phyloP scores from a whole-genome alignment of 495 filamentous ascomycete species.

The Corynascus novoguineensis region DNA sequence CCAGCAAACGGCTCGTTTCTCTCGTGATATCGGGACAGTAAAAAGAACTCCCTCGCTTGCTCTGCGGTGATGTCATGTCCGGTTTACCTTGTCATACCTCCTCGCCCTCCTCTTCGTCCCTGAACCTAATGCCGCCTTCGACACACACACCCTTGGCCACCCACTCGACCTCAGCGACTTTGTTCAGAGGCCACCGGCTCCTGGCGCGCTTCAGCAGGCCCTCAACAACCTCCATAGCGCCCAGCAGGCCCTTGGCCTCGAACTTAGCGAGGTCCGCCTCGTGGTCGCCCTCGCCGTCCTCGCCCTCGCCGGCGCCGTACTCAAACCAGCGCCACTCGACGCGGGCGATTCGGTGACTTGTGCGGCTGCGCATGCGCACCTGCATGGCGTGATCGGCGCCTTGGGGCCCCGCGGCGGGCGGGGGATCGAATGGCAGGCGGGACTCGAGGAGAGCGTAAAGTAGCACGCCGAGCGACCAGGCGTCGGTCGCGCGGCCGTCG shows the following conservation, averaged over 20 bases:
- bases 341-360: conserved; percentile 87
- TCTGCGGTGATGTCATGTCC: too few species aligned
- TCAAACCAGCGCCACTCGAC: conserved; percentile 92
- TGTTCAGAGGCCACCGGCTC: conserved; percentile 64
- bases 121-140: conserved; percentile 61
- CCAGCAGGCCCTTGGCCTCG: conserved; percentile 57
- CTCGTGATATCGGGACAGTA: too few species aligned
- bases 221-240: conserved; percentile 75
- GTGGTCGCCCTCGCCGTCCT: conserved; percentile 37
- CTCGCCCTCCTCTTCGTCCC: conserved; percentile 58
- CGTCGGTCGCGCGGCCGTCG: conserved; percentile 86
- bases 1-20: too few species aligned
- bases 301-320: conserved; percentile 60
- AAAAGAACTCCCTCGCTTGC: too few species aligned
- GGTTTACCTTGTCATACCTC: conserved; percentile 34
- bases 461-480: conserved; percentile 90
- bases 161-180: conserved; percentile 68
- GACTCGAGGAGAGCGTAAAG: conserved; percentile 92
- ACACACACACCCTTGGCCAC: conserved; percentile 67
- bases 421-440: conserved; percentile 84
- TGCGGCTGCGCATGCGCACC: conserved; percentile 60
- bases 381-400: conserved; percentile 57
- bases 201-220: conserved; percentile 73
- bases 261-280: conserved; percentile 45
- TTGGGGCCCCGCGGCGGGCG: conserved; percentile 67